These are phyloP conservation scores for barley (Hordeum vulgare) DNA, from an alignment of 176 grass and related monocot genomes.

Conservation along the genomic window MorexV3_pseudomolecules_assembly NC_058521.1:285710824-285711323, in stretches of 20 bases:
- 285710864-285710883: too few species aligned
- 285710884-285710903: too few species aligned
- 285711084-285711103: background rate
- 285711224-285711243: conserved; percentile 76
- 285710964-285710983: conserved; percentile 35
- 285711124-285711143: background rate
- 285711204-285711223: conserved; percentile 42
- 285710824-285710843: too few species aligned
- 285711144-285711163: background rate
- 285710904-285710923: too few species aligned
- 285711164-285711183: background rate
- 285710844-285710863: too few species aligned
- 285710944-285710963: too few species aligned
- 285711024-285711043: background rate
- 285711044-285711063: background rate
- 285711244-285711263: conserved; percentile 84
- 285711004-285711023: too few species aligned
- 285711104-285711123: background rate
- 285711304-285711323: conserved; percentile 77
- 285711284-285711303: conserved; percentile 79
- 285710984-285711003: conserved; percentile 1
- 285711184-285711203: conserved; percentile 7
- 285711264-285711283: conserved; percentile 46
- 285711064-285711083: background rate
- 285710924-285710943: too few species aligned